phyloP scores from a whole-genome alignment of 345 rosid species.

The Zanthoxylum bungeanum region DNA sequence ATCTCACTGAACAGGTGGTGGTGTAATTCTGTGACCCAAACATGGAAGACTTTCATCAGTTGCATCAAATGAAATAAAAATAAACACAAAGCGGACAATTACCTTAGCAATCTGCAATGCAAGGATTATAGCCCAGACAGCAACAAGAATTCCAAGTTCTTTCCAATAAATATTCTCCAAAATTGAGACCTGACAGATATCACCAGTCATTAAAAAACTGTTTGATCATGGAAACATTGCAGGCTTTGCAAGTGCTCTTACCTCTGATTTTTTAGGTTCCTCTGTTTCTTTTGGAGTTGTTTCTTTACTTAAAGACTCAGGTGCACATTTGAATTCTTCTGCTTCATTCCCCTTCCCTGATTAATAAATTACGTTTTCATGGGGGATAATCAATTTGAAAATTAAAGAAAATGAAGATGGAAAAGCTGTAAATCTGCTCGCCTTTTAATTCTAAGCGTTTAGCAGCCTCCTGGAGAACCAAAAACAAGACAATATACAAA shows the following conservation, averaged over 20 bases:
- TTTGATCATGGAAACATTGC: not conserved
- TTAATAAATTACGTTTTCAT: not conserved
- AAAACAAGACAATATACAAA: not conserved
- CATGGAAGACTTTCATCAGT: conserved; percentile 5
- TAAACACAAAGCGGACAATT: not conserved
- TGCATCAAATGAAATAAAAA: conserved; percentile 6
- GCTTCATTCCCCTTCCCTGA: conserved; percentile 20
- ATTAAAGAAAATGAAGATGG: not conserved
- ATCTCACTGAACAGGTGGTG: conserved; percentile 35
- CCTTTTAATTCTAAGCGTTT: conserved; percentile 20
- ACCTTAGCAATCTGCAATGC: conserved; percentile 44
- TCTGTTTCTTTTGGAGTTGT: conserved; percentile 2
- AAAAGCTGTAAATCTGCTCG: conserved; percentile 6
- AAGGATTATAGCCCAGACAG: conserved; percentile 41
- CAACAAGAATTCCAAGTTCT: conserved; percentile 39
- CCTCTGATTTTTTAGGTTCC: conserved; percentile 23
- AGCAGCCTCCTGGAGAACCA: conserved; percentile 32
- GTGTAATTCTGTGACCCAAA: conserved; percentile 30
- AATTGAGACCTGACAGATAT: conserved; percentile 33
- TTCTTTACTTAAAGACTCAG: conserved; percentile 17
- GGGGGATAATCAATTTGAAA: not conserved
- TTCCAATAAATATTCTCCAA: conserved; percentile 42
- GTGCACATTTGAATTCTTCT: conserved; percentile 22
- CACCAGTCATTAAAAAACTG: not conserved
- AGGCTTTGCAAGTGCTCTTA: not conserved